Evolutionary conservation across 805 yeast species (phyloP).

Genomic region (Pichia exigua): DNA sequence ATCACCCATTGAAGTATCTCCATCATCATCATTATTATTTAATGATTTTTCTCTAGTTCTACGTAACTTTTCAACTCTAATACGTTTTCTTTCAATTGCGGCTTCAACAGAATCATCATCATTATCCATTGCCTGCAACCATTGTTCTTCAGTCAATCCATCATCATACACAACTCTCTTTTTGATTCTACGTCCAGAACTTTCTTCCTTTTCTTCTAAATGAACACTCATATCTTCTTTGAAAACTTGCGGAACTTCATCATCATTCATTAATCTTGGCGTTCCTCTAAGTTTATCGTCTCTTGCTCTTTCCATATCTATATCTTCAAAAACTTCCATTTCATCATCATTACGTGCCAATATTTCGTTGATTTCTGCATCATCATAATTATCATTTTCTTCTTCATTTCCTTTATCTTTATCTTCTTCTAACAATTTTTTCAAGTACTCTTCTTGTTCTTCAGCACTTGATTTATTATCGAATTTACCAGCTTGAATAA

Average conservation of each 20-base stretch:
- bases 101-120: slow-evolving; percentile 59
- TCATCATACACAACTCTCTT: slow-evolving; percentile 57
- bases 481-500: slow-evolving; percentile 86
- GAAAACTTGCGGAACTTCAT: slow-evolving; percentile 76
- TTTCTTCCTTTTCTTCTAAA: slow-evolving; percentile 32
- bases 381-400: slow-evolving; percentile 46
- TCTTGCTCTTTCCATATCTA: slow-evolving; percentile 49
- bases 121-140: slow-evolving; percentile 71
- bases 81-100: slow-evolving; percentile 45
- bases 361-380: slow-evolving; percentile 64
- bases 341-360: slow-evolving; percentile 65
- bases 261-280: slow-evolving; percentile 53
- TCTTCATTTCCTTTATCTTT: slow-evolving; percentile 35
- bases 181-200: slow-evolving; percentile 59
- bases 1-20: slow-evolving; percentile 18
- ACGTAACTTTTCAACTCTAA: slow-evolving; percentile 32
- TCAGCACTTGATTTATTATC: slow-evolving; percentile 81
- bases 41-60: slow-evolving; percentile 13
- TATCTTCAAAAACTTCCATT: slow-evolving; percentile 41
- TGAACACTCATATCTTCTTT: slow-evolving; percentile 47
- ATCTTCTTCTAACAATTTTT: slow-evolving; percentile 65
- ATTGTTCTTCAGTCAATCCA: slow-evolving; percentile 67
- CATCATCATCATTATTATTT: slow-evolving; percentile 8
- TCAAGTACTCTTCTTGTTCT: slow-evolving; percentile 76
- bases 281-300: slow-evolving; percentile 27